Evolutionary conservation across 1,139 yeast genomes (phyloP), one percentile per base, ranked within the genome.

Genomic region (Magnusiomyces tetraspermus): DNA sequence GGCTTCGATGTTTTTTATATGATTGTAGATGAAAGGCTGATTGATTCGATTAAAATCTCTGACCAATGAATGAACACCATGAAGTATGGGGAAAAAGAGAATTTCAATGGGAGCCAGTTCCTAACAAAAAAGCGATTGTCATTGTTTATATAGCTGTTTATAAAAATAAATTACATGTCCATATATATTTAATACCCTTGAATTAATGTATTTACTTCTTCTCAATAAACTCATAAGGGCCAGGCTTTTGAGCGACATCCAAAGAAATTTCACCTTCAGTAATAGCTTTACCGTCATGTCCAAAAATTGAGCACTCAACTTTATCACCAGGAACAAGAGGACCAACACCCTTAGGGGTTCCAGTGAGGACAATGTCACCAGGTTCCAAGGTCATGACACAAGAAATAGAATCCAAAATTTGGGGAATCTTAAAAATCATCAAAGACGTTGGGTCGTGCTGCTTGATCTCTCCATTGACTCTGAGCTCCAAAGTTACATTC

Each of bases 261-360:
- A 82, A 71, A 41, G 78, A 77, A 57, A 88, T 76, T 31, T 56
- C 56, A 23, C 66, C 68, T 42, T 75, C 78, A 43, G 75, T 78
- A 43, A 89, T 65, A n/a, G 74, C 73, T 54, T 77, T 63, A 11
- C 82, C 92, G 43, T 76, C 77, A 43, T 76, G 77, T 37, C 68
- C 70, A 58, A 85, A 68, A 57, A 77, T 76, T 11, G 95, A 95
- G 33, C 48, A 45, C 52, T 75, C 75, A 41, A 92, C 74, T 46
- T 68, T 68, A 67, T 92, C 97, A 6, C 97, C 97, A 0, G 95
- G 84, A 10, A 67, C 70, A 48, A 90, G 72, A 40, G 76, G 73
- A 13, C 97, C 97, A 13, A 92, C 99, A 17, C 99, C 99, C 69
- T 90, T 88, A 46, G 98, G 98, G 1, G 98, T 92, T 15, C 98